These are phyloP conservation scores for Colletotrichum caudatum DNA, from an alignment of 2,329 filamentous ascomycete genomes.

Conservation along the genomic window DNA sequence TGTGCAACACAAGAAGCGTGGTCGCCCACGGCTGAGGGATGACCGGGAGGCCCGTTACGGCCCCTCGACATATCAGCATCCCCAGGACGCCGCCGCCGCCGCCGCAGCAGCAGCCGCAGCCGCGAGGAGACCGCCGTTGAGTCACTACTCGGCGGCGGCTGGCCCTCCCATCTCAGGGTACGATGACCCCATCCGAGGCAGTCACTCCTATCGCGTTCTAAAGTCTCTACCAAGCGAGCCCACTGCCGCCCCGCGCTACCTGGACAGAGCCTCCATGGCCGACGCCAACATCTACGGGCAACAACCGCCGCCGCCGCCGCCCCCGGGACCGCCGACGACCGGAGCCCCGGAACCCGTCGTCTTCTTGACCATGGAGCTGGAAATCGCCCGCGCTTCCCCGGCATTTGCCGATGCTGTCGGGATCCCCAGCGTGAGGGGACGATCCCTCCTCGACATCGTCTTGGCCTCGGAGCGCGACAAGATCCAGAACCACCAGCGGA, in stretches of 20 bases:
- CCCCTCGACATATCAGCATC: conserved; percentile 59
- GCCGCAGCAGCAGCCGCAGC: conserved; percentile 49
- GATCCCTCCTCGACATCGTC: conserved; percentile 68
- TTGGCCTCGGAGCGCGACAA: conserved; percentile 64
- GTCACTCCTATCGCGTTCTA: conserved; percentile 64
- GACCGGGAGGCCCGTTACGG: conserved; percentile 73
- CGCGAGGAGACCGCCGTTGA: conserved; percentile 60
- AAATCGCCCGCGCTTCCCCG: conserved; percentile 67
- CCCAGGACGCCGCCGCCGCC: conserved; percentile 57
- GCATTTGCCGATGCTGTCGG: conserved; percentile 69
- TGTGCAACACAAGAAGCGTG: conserved; percentile 88
- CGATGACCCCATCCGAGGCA: conserved; percentile 60
- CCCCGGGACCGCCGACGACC: conserved; percentile 49
- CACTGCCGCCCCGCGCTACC: conserved; percentile 60
- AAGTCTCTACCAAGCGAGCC: conserved; percentile 66
- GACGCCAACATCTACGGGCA: conserved; percentile 64
- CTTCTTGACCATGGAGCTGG: conserved; percentile 69
- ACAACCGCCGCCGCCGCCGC: conserved; percentile 51
- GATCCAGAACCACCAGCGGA: conserved; percentile 61
- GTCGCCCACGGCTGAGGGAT: conserved; percentile 81
- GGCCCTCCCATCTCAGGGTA: conserved; percentile 59
- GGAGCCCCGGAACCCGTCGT: conserved; percentile 65
- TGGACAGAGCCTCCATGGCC: conserved; percentile 62
- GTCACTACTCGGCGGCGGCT: conserved; percentile 62
- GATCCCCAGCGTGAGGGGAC: conserved; percentile 58